phyloP scores from a whole-genome alignment of 2,329 filamentous ascomycete genomes.

The Fusarium zealandicum region DNA sequence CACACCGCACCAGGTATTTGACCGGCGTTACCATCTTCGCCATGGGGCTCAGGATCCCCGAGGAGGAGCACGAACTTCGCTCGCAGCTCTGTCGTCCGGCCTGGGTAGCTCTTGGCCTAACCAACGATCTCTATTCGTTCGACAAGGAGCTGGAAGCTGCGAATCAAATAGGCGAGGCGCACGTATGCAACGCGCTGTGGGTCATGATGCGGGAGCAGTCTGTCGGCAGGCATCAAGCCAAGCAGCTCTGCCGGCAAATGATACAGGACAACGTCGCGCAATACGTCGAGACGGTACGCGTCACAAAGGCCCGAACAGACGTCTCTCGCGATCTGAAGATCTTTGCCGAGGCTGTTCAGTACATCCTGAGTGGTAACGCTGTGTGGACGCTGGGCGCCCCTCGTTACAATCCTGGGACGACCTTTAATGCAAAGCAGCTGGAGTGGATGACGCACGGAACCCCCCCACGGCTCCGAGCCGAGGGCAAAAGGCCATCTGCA shows the following conservation, averaged over 20 bases:
- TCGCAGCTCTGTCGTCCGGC: neutral
- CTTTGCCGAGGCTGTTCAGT: neutral
- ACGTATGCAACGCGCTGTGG: neutral
- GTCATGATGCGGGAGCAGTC: neutral
- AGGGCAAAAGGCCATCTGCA: neutral
- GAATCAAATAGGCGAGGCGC: neutral
- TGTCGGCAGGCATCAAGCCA: neutral
- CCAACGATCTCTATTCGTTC: neutral
- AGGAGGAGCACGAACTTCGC: neutral
- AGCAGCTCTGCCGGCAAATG: neutral
- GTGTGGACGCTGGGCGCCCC: neutral
- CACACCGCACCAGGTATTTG: neutral
- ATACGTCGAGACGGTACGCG: neutral
- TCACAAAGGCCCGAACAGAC: neutral
- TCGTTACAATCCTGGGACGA: neutral
- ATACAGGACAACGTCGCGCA: neutral
- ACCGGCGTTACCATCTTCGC: neutral
- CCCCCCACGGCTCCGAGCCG: neutral
- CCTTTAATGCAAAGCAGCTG: neutral
- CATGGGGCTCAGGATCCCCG: neutral
- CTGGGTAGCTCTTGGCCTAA: neutral
- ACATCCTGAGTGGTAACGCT: neutral
- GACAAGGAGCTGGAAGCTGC: neutral
- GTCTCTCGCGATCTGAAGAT: neutral
- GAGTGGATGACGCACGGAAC: neutral